Conservation (phyloP, 352 stramenopile genomes). For the Halophytophthora batemanensis region DNA sequence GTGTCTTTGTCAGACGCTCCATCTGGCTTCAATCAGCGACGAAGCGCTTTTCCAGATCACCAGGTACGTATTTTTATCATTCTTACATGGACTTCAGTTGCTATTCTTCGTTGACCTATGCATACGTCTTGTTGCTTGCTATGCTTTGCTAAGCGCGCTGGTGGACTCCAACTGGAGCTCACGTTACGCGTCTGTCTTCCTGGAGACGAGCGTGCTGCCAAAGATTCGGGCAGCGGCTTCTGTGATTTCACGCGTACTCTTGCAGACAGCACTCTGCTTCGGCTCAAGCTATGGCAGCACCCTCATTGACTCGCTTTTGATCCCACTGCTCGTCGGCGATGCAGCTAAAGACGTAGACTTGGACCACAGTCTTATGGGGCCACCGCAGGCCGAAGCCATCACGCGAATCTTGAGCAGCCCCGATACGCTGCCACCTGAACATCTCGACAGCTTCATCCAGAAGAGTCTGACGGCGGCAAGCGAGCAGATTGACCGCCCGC, state of each 20-base stretch:
- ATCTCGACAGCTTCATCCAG: constrained; percentile 46
- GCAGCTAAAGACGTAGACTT: neutral
- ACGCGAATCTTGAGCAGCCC: constrained; percentile 56
- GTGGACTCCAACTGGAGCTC: constrained; percentile 72
- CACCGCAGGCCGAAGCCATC: constrained; percentile 64
- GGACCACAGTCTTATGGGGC: constrained; percentile 20
- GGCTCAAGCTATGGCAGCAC: constrained; percentile 37
- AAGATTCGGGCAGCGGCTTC: constrained; percentile 53
- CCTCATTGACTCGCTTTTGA: constrained; percentile 51
- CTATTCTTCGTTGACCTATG: too few relatives aligned
- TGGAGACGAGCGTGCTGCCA: constrained; percentile 51
- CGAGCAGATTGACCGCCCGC: constrained; percentile 8
- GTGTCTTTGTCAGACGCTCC: constrained; percentile 38
- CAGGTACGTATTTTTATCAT: constrained; percentile 19
- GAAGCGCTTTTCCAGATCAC: constrained; percentile 60
- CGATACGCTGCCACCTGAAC: constrained; percentile 39
- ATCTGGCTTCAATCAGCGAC: constrained; percentile 48
- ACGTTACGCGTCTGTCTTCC: constrained; percentile 56
- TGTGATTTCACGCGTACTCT: constrained; percentile 70
- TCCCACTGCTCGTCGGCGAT: constrained; percentile 41
- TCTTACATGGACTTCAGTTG: neutral
- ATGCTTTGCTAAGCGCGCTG: constrained; percentile 27
- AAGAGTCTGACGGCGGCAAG: constrained; percentile 21
- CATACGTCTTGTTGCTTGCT: neutral
- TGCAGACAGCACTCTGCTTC: constrained; percentile 59